phyloP scores from a whole-genome alignment of 2,329 filamentous ascomycete genomes.

The Pestalotiopsis sp. region DNA sequence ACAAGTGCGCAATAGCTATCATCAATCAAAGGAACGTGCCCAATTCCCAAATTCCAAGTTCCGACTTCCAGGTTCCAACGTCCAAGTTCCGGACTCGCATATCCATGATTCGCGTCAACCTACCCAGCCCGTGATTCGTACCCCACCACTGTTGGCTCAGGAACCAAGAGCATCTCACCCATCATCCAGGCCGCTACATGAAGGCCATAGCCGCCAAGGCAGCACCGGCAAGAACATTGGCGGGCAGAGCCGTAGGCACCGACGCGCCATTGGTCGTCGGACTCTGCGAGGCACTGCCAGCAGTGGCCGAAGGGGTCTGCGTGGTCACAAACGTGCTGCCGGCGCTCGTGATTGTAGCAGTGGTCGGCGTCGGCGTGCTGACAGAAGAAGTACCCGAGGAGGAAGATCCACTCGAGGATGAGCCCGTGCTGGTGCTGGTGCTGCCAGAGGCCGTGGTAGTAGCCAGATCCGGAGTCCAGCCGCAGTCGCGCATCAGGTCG shows the following conservation, averaged over 20 bases:
- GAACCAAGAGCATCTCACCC: background rate
- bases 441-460: background rate
- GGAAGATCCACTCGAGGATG: too few species aligned
- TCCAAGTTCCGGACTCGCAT: too few species aligned
- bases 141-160: background rate
- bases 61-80: too few species aligned
- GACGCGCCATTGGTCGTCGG: background rate
- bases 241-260: background rate
- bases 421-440: background rate
- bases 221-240: background rate
- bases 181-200: background rate
- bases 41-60: too few species aligned
- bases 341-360: background rate
- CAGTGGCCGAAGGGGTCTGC: background rate
- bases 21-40: too few species aligned
- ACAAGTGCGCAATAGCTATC: too few species aligned
- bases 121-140: background rate
- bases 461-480: background rate
- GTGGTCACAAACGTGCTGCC: conserved; percentile 3
- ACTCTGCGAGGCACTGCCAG: background rate
- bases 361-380: background rate
- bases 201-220: background rate
- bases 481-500: conserved; percentile 6
- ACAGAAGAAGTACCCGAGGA: background rate
- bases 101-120: too few species aligned